Evolutionary conservation across 176 grass and related monocot species (phyloP).

Genomic region (Bonia amplexicaulis): DNA sequence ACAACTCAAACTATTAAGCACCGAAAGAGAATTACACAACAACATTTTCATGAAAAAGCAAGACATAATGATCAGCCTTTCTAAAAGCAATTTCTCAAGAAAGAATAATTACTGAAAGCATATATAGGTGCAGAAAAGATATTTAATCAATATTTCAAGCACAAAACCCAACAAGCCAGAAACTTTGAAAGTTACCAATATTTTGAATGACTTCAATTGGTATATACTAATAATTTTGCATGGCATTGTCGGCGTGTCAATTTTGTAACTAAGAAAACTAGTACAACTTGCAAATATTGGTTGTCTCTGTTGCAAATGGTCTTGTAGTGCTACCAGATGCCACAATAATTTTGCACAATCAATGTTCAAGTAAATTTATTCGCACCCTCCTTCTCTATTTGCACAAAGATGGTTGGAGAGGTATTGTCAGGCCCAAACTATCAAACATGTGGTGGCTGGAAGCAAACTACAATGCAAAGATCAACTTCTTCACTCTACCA

Average conservation of each 20-base stretch:
- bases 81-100: neutral
- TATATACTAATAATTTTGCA: neutral
- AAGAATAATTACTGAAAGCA: neutral
- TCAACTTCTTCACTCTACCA: neutral
- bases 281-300: neutral
- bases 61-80: neutral
- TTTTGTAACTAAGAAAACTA: neutral
- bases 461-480: neutral
- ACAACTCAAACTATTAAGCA: neutral
- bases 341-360: neutral
- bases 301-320: neutral
- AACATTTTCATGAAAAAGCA: neutral
- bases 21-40: neutral
- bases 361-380: neutral
- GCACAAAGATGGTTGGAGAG: neutral
- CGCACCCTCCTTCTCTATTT: neutral
- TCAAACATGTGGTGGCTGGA: neutral
- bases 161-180: neutral
- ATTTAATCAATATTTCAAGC: constrained; percentile 2
- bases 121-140: neutral
- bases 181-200: neutral
- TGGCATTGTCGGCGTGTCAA: neutral
- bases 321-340: neutral
- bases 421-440: neutral
- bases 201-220: neutral